phyloP scores from a whole-genome alignment of 2,329 filamentous ascomycete species.

The Bisporella sp. region DNA sequence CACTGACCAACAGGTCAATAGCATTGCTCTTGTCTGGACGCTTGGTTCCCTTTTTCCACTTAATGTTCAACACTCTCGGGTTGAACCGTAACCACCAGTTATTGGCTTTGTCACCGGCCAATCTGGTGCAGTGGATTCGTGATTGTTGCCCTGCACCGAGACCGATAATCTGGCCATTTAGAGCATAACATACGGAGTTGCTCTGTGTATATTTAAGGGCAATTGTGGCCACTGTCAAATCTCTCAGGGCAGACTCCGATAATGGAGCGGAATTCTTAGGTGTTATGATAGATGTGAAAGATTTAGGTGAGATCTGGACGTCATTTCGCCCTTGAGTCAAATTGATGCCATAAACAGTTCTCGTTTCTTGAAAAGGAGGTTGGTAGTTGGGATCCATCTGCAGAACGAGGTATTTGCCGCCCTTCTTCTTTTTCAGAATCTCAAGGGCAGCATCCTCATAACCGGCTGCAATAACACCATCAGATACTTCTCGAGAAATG shows the following conservation, averaged over 20 bases:
- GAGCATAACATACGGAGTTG: slow-evolving; percentile 96
- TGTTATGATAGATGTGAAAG: slow-evolving; percentile 79
- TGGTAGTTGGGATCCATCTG: slow-evolving; percentile 87
- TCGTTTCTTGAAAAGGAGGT: slow-evolving; percentile 66
- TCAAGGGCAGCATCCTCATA: slow-evolving; percentile 81
- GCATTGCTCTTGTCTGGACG: slow-evolving; percentile 96
- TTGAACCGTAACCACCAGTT: slow-evolving; percentile 99
- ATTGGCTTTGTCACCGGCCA: slow-evolving; percentile 96
- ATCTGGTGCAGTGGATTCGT: slow-evolving; percentile 94
- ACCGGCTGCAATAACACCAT: slow-evolving; percentile 87
- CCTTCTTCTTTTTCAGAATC: slow-evolving; percentile 97
- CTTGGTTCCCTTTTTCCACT: slow-evolving; percentile 98
- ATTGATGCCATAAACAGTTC: slow-evolving; percentile 85
- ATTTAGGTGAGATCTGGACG: slow-evolving; percentile 73
- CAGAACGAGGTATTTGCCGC: slow-evolving; percentile 90
- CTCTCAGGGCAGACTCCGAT: slow-evolving; percentile 74
- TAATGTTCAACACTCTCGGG: slow-evolving; percentile 75
- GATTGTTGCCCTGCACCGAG: slow-evolving; percentile 96
- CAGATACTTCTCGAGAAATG: slow-evolving; percentile 95
- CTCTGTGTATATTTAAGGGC: slow-evolving; percentile 98
- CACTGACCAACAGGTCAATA: slow-evolving; percentile 90
- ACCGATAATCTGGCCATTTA: slow-evolving; percentile 88
- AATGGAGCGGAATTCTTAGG: slow-evolving; percentile 71
- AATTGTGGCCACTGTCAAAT: slow-evolving; percentile 92
- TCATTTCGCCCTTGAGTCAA: slow-evolving; percentile 92